Base-by-base conservation (phyloP, 2,329 filamentous ascomycete genomes). In the Celoporthe dispersa region DNA sequence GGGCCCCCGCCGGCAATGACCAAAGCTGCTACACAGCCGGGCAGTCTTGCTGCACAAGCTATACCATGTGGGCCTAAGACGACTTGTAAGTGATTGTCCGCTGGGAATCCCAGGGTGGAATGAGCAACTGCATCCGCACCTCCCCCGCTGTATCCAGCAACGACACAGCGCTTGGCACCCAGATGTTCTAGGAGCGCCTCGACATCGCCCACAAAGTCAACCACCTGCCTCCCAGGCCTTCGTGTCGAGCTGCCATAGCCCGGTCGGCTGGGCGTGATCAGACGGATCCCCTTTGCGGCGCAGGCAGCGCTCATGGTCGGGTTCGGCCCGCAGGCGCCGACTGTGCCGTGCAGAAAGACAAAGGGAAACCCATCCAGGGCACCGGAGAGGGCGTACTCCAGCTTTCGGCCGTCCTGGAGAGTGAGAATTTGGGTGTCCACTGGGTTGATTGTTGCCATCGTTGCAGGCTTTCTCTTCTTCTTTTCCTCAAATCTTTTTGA, bases 171-270 rank as follows among this genome's bases (percentile, higher is more conserved):
- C 35, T 70, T 62, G 16, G 66, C 28, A 35, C 55, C 65, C 39
- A 72, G 64, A n/a, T 72, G 61, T 2, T 35, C 55, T 3, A 70
- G 65, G 60, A 72, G 37, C 12, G 68, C 68, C 28, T 70, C n/a
- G 22, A 71, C 59, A 28, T 71, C 69, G 57, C 35, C 51, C 39
- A 69, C 67, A 22, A 62, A 37, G 22, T 71, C 67, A 14, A 69
- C 69, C 0, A 69, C 63, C 16, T 25, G 59, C 31, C 67, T 59
- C 9, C 63, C 64, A 11, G 28, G 31, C 1, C 69, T 66, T 19
- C 67, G 31, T 11, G 59, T 60, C 25, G 69, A 71, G 5, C 31
- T 59, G 16, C 69, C 69, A 16, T 71, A 71, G 12, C 69, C 64
- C 7, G 69, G 66, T 11, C 69, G 60, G 31, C 55, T 66, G 28